Base-by-base conservation (phyloP, 805 yeast species). In the Zygosaccharomyces kombuchaensis region DNA sequence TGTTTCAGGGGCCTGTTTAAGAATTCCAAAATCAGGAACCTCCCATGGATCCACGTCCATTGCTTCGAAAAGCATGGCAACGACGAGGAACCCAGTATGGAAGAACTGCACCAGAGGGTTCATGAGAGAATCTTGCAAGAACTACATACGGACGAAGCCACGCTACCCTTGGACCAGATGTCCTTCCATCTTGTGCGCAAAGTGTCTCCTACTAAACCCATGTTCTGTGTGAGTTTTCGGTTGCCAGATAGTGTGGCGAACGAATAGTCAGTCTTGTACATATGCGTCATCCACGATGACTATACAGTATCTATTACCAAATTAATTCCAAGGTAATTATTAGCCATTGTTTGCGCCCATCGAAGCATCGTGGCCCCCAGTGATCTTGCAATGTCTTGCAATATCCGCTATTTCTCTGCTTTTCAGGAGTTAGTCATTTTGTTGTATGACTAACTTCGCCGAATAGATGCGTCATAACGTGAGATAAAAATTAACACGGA, bases 201-300 rank as follows among this genome's bases (percentile, higher is more conserved):
- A 62, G 99, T 93, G 6, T 91, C 99, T 1, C 99, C 99, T 3
- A 87, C 97, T 5, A 93, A 93, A 61, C 91, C 91, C 27, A 93
- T 93, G 99, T 90, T 78, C 62, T 88, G 97, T 67, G 85, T 88
- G 3, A 73, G 89, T 6, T 90, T 90, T 66, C 65, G 66, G 57
- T 72, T 93, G 26, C 95, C 95, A 0, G 74, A 72, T 54, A 79
- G 75, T 47, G 80, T 83, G 43, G 53, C 53, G 13, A 37, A 21
- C 25, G 41, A 40, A 19, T 25, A 16, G 16, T 5, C n/a, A 21
- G n/a, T 26, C 41, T 14, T 36, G 34, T 38, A 38, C 25, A 17
- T 38, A 38, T 27, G 16, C 14, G 14, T 16, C 22, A 17, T 22
- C 13, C 12, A 23, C 23, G 30, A 26, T n/a, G 16, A 23, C 4